A percentile compares a stretch with the other conserved stretches of the same genome.
These are phyloP conservation scores for Lipomyces sp. DNA, from an alignment of 805 yeast species.

Conservation along the genomic window DNA sequence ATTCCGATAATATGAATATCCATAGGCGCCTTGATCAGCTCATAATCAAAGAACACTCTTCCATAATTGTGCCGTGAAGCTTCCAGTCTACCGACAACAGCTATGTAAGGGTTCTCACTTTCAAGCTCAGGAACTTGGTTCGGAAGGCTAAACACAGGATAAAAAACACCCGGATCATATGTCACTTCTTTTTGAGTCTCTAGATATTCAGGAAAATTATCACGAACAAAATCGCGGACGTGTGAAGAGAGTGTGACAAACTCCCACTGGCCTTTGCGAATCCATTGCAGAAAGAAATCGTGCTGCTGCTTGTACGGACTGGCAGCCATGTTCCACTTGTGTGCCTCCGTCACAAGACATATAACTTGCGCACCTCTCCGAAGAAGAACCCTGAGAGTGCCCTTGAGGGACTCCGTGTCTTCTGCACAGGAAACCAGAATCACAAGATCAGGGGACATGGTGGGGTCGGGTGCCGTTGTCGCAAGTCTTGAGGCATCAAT, in stretches of 20 bases:
- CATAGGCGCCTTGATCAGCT: constrained; percentile 1
- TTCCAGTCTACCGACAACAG: constrained; percentile 15
- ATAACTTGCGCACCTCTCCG: constrained; percentile 16
- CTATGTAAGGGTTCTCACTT: neutral
- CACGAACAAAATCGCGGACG: constrained; percentile 13
- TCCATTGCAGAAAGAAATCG: constrained; percentile 17
- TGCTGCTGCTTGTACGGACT: constrained; percentile 5
- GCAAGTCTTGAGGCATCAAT: no score
- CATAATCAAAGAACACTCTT: constrained; percentile 1
- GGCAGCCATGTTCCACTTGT: constrained; percentile 10
- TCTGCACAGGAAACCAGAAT: constrained; percentile 24
- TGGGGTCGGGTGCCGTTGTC: no score
- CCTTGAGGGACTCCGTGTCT: constrained; percentile 6
- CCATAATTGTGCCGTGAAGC: constrained; percentile 11
- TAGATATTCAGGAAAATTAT: constrained; percentile 14
- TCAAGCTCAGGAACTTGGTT: neutral
- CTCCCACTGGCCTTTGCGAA: constrained; percentile 15
- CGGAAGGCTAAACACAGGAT: constrained; percentile 22
- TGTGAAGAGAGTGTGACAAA: constrained; percentile 22
- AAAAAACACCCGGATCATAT: constrained; percentile 11
- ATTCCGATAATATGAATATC: constrained; percentile 4
- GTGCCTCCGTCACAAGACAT: constrained; percentile 25
- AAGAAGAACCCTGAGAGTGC: constrained; percentile 1
- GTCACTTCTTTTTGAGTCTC: constrained; percentile 6
- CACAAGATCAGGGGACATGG: constrained; percentile 16